Base-by-base conservation (phyloP, 2,329 filamentous ascomycete genomes). In the Corniculantispora saksenae region DNA sequence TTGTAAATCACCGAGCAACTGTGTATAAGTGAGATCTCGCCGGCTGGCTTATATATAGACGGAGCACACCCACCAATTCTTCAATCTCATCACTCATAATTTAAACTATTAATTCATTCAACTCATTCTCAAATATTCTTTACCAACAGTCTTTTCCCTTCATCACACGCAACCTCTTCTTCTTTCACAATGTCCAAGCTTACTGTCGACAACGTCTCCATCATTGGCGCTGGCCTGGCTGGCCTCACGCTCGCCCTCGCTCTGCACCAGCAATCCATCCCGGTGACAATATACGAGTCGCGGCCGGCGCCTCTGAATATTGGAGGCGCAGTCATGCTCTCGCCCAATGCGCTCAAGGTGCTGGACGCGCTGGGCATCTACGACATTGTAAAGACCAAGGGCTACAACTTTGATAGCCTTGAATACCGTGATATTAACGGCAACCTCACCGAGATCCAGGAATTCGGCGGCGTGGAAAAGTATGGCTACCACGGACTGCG, bases 241-340 rank as follows among this genome's bases (percentile, higher is more conserved):
- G 86, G 86, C 47, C 81, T 89, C 8, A 78, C 81, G 1, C 78
- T 89, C 0, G 84, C 85, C 0, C 77, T 89, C 0, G 78, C 83
- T 2, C 76, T 89, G 0, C 80, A 86, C 64, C 75, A 81, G 35
- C 77, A 84, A 64, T 75, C 76, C 48, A 87, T 89, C 51, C 68
- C 76, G 6, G 78, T 75, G 66, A 81, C 75, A 3, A 74, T 88
- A 59, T 88, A 86, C 67, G 86, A 88, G 66, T 76, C 78, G 17
- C 79, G 82, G 10, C 65, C 75, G 0, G 77, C 78, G 0, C 76
- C 80, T 1, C 76, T 81, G 2, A 78, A 82, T 66, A 81, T 82
- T 27, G 82, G 83, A 21, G 86, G 86, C 3, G 84, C 83, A 1
- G 76, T 89, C 35, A 86, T 87, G 81, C 79, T 88, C 2, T 86